Evolutionary conservation across 768 basidiomycete genomes (phyloP), one percentile per base, ranked within the genome.

Genomic region (Boletus pseudopeckii): DNA sequence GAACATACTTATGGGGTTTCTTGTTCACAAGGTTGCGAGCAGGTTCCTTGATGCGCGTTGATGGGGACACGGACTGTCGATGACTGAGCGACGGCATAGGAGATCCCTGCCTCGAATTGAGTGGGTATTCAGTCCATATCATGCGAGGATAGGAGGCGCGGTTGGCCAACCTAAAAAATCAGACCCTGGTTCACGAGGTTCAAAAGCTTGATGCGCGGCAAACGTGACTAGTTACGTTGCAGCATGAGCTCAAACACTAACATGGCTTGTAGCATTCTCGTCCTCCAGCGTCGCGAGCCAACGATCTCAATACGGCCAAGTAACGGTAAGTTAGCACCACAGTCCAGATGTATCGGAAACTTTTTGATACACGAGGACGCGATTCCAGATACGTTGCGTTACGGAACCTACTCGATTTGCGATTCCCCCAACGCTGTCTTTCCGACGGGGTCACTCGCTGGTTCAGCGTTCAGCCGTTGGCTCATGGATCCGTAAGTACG

Each of bases 321-420:
- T 49, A 32, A 18, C 5, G n/a, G 2, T 18, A 33, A 22, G 20
- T n/a, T 28, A 7, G 6, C 36, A 14, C 37, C 20, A 30, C 15
- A 20, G 4, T 24, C 7, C 47, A 52, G 26, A 59, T 30, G 50
- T 33, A 46, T 22, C 36, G 22, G n/a, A 28, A 42, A 42, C 33
- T 42, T 54, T 57, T 39, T 45, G 51, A 17, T 26, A 9, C 45
- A 26, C 10, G 22, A 26, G 37, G 36, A 45, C 14, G 14, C 30
- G 44, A 28, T 48, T 47, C 17, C 40, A n/a, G 17, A 32, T 75
- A 73, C 57, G 75, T 75, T 2, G 67, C 63, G 17, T 57, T 72
- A 39, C 73, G 71, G 67, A 76, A 77, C 53, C 59, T 74, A 14
- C 52, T 69, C 15, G 75, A 77, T 44, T 40, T 10, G 26, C 59